phyloP scores from a whole-genome alignment of 2,329 filamentous ascomycete species.

The Xylaria sp. region DNA sequence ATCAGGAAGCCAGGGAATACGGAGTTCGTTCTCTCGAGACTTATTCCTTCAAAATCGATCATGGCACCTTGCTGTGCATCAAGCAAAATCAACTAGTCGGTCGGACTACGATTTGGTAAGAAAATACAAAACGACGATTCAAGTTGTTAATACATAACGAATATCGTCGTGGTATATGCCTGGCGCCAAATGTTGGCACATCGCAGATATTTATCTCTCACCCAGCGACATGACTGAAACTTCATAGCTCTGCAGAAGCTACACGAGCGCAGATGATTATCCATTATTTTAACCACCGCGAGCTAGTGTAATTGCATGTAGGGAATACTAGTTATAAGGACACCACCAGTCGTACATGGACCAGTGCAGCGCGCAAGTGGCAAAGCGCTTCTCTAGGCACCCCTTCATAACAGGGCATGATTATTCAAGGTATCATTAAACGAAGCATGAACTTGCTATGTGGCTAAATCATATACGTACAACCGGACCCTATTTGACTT shows the following conservation, averaged over 20 bases:
- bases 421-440: slow-evolving; percentile 30
- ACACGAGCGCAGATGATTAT: neutral
- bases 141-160: no score
- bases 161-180: no score
- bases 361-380: neutral
- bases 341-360: neutral
- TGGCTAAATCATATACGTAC: slow-evolving; percentile 20
- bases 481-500: slow-evolving; percentile 68
- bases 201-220: neutral
- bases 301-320: neutral
- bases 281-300: neutral
- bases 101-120: slow-evolving; percentile 7
- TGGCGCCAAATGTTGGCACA: neutral
- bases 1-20: neutral
- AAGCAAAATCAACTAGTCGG: slow-evolving; percentile 5
- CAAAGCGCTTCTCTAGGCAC: neutral
- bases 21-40: neutral
- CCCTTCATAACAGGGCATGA: neutral
- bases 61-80: neutral
- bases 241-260: neutral
- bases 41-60: neutral
- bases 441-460: slow-evolving; percentile 13
- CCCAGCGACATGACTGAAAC: neutral
- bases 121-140: no score
- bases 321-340: neutral